phyloP scores from a whole-genome alignment of 805 yeast genomes.

The Candida peoriensis region DNA sequence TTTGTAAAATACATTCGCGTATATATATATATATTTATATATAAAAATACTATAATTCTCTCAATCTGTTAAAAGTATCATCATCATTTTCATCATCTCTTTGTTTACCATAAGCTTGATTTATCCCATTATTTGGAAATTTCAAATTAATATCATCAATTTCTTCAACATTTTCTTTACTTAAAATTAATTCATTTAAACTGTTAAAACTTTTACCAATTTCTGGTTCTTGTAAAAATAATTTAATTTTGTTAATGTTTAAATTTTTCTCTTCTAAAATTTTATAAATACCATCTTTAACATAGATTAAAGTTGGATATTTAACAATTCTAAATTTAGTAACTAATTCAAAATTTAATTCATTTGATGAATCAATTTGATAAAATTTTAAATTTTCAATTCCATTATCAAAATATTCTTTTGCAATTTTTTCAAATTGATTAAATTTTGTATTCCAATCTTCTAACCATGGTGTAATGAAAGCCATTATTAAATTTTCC shows the following conservation, averaged over 20 bases:
- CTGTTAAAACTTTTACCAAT: constrained; percentile 11
- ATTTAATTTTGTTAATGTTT: constrained; percentile 23
- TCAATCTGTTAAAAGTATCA: constrained; percentile 16
- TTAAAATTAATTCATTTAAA: constrained; percentile 9
- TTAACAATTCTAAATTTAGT: constrained; percentile 23
- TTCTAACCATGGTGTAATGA: constrained; percentile 33
- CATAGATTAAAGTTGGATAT: constrained; percentile 28
- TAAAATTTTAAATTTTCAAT: constrained; percentile 27
- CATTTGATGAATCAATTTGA: constrained; percentile 29
- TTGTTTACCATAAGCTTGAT: constrained; percentile 3
- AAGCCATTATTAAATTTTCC: constrained; percentile 25
- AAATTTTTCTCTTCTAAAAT: constrained; percentile 15
- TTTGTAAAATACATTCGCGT: no score
- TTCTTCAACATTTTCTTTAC: constrained; percentile 13
- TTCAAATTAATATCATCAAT: constrained; percentile 13
- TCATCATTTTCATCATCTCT: constrained; percentile 14
- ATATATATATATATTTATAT: no score
- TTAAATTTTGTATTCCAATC: constrained; percentile 29
- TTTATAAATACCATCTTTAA: constrained; percentile 8
- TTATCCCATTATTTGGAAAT: constrained; percentile 2
- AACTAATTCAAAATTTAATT: constrained; percentile 24
- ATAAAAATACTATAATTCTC: constrained; percentile 22
- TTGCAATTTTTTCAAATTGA: constrained; percentile 28
- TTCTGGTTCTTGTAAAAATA: constrained; percentile 25
- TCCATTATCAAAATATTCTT: constrained; percentile 13